Conservation (phyloP, 768 basidiomycete species). For the Baorangia bicolor region DNA sequence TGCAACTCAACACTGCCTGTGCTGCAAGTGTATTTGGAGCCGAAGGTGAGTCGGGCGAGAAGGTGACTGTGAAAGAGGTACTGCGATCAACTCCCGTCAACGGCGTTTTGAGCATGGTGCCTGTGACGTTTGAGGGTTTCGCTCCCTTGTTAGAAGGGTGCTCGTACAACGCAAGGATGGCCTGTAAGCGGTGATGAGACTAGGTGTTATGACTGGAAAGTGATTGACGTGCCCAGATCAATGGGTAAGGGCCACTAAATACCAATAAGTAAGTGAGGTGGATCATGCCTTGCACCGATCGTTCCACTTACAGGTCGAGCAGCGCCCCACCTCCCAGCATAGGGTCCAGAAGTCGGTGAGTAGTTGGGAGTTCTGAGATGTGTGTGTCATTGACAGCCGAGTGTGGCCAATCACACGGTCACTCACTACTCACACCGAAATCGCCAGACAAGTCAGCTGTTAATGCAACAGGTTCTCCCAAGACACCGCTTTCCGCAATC, state of each 20-base stretch:
- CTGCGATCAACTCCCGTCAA: slow-evolving; percentile 76
- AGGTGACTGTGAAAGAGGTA: slow-evolving; percentile 74
- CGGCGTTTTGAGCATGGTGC: slow-evolving; percentile 75
- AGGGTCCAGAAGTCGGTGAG: slow-evolving; percentile 78
- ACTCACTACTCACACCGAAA: slow-evolving; percentile 60
- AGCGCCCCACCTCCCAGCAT: slow-evolving; percentile 78
- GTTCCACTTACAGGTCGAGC: slow-evolving; percentile 67
- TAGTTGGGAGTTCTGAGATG: slow-evolving; percentile 56
- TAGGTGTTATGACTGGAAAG: background rate
- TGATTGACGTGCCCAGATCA: slow-evolving; percentile 61
- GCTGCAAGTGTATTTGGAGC: slow-evolving; percentile 47
- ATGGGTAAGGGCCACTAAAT: slow-evolving; percentile 73
- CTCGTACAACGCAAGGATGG: slow-evolving; percentile 77
- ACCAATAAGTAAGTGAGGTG: slow-evolving; percentile 3
- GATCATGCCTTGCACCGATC: background rate
- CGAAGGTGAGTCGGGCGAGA: slow-evolving; percentile 45
- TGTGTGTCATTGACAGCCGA: background rate
- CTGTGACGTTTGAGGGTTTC: slow-evolving; percentile 57
- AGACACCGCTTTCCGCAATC: slow-evolving; percentile 57
- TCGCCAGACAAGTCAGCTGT: slow-evolving; percentile 78
- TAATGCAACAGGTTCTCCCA: slow-evolving; percentile 65
- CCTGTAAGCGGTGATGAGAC: slow-evolving; percentile 42
- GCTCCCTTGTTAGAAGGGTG: slow-evolving; percentile 66
- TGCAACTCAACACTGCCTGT: slow-evolving; percentile 72
- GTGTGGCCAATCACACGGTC: background rate